Base-by-base conservation (phyloP, 352 stramenopile genomes). In the Pythium aristosporum region DNA sequence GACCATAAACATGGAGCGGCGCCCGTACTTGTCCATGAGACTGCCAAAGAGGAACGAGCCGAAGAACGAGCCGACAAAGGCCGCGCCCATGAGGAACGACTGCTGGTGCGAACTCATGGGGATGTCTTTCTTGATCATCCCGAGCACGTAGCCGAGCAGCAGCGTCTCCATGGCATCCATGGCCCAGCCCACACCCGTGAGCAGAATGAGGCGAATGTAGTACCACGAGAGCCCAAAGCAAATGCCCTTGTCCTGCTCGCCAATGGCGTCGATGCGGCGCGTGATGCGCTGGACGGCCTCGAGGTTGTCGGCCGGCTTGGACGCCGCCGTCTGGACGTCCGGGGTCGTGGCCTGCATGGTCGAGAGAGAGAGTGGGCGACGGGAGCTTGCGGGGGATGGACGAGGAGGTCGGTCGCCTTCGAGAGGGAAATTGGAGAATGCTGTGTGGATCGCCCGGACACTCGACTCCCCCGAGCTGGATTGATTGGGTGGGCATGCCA, bases 131-230 rank as follows among this genome's bases (percentile, higher is more conserved):
- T 18, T 49, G 51, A 87, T 85, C 55, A 84, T 66, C 18, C 15
- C 16, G 12, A 62, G 57, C 44, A 73, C 73, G 73, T 89, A 91
- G 21, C 69, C 86, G 55, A 91, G 89, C 49, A 91, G 54, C 52
- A 89, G 85, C 25, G 76, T 88, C 67, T 90, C 80, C 77, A 88
- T 88, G 43, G 83, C 80, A 64, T 92, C 76, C 66, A 92, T 85
- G 51, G 83, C 83, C 83, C 83, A 92, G 56, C 77, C 76, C 37
- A 90, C 56, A 37, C 83, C 83, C 18, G 80, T 80, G 34, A 90
- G 70, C 41, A 87, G 57, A 60, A 90, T 85, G 32, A 92, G 69
- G 37, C 72, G 72, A 55, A 85, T 81, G 71, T 92, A 90, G 64
- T 77, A 89, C 73, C 70, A 85, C 52, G 80, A 89, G 36, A 92